Evolutionary conservation across 2,329 filamentous ascomycete species (phyloP).

Genomic region (Aspergillus texensis): DNA sequence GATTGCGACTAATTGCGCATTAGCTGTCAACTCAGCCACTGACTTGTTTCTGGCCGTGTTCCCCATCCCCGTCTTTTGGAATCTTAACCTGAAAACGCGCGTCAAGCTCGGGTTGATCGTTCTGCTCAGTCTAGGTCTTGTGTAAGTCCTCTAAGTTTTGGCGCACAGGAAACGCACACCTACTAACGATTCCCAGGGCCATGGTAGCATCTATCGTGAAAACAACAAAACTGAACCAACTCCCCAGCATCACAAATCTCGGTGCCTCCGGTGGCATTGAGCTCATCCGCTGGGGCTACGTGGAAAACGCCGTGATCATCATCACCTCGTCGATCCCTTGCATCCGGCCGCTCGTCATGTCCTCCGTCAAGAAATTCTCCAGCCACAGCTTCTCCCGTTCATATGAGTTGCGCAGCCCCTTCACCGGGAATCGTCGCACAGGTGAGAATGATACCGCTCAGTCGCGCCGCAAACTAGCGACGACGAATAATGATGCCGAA

Average conservation of each 20-base stretch:
- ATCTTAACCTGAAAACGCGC: constrained; percentile 30
- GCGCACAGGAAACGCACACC: background rate
- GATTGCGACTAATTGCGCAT: background rate
- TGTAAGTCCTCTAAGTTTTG: constrained; percentile 19
- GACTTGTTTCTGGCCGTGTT: constrained; percentile 35
- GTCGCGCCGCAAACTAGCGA: constrained; percentile 19
- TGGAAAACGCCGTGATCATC: constrained; percentile 33
- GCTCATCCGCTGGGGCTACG: constrained; percentile 34
- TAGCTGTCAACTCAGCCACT: constrained; percentile 31
- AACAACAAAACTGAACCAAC: constrained; percentile 28
- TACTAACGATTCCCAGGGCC: constrained; percentile 17
- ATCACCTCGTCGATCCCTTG: constrained; percentile 36
- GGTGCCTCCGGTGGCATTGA: constrained; percentile 27
- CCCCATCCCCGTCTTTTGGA: constrained; percentile 34
- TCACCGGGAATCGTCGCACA: constrained; percentile 21
- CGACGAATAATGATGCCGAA: constrained; percentile 19
- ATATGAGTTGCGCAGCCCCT: constrained; percentile 31
- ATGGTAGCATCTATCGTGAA: constrained; percentile 38
- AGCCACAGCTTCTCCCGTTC: constrained; percentile 27
- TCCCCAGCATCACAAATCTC: constrained; percentile 32
- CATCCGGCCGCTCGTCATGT: constrained; percentile 33
- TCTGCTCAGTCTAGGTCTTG: constrained; percentile 31
- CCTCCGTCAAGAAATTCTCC: constrained; percentile 34
- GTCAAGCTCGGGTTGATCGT: constrained; percentile 33
- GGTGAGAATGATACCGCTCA: constrained; percentile 20